Evolutionary conservation across 2,329 filamentous ascomycete species (phyloP), one percentile per base, ranked within the genome.

Genomic region (Clarireedia sp.): DNA sequence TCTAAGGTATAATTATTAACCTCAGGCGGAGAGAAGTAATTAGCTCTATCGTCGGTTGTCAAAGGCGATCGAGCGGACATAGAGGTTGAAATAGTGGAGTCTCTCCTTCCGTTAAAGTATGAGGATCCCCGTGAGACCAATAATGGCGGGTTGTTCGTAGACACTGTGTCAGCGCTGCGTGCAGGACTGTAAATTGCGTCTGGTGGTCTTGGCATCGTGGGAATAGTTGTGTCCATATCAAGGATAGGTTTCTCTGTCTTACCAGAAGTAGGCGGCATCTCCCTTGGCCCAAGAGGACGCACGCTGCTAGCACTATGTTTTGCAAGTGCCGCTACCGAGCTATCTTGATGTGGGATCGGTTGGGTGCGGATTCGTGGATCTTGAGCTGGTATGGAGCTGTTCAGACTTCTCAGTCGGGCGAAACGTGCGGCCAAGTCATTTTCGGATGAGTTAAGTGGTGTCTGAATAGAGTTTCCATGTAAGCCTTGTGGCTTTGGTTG

Each of bases 401-500:
- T 60, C 49, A 36, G 21, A 55, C 54, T 73, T 48, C 81, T 73
- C 37, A 85, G 71, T 47, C 79, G 79, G 41, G 79, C 77, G 64
- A 86, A 85, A 41, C 82, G 75, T 52, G 77, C 71, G 14, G 73
- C 70, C 48, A 85, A 70, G 59, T 85, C 82, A 51, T 74, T 72
- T 5, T 72, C 68, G 17, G 52, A 44, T 36, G 46, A 19, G 26
- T 5, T 44, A 5, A 50, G 24, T 2, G 64, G 69, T 33, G 60
- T 69, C 1, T 60, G 37, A 29, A 64, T 66, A 14, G 64, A 73
- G 43, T 83, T 82, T 1, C 85, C 84, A 62, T 85, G 82, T 2
- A 89, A 73, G 4, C 78, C 77, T 51, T 82, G 75, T 0, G 87
- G 87, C 61, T 90, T 90, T 2, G 86, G 85, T 23, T 83, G 81